Conservation (phyloP, 2,329 filamentous ascomycete species). For the Botrytis medusae region DNA sequence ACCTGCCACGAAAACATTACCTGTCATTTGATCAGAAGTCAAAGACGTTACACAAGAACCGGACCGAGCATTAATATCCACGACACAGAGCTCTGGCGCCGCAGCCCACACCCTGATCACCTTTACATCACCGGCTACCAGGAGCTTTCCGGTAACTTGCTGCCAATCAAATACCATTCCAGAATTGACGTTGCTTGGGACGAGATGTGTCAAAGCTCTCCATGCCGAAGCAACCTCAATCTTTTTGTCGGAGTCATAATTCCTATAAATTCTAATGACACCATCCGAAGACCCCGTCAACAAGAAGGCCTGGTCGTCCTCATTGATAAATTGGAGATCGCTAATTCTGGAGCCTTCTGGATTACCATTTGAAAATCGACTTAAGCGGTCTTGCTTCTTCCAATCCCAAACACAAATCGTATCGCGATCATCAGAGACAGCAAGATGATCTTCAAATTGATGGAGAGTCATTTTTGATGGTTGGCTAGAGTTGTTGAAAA, state of each 20-base stretch:
- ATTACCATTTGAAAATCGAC: constrained; percentile 91
- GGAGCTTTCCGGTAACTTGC: constrained; percentile 88
- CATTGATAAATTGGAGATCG: constrained; percentile 95
- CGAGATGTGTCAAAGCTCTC: constrained; percentile 88
- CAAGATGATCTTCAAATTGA: constrained; percentile 94
- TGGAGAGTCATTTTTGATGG: constrained; percentile 94
- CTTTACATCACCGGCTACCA: constrained; percentile 95
- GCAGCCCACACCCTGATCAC: constrained; percentile 97
- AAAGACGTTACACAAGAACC: constrained; percentile 94
- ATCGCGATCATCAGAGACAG: constrained; percentile 90
- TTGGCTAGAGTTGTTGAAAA: constrained; percentile 87
- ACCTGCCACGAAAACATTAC: constrained; percentile 91
- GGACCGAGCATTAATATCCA: constrained; percentile 91
- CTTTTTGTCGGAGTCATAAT: constrained; percentile 76
- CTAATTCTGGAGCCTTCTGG: constrained; percentile 88
- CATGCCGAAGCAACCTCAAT: constrained; percentile 88
- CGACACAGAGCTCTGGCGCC: constrained; percentile 85
- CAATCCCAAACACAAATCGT: constrained; percentile 93
- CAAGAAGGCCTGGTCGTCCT: constrained; percentile 91
- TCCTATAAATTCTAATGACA: constrained; percentile 87
- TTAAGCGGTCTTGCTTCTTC: constrained; percentile 71
- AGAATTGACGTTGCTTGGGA: constrained; percentile 90
- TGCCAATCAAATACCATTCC: constrained; percentile 99
- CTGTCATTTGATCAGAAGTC: constrained; percentile 96
- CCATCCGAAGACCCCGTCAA: constrained; percentile 96